Base-by-base conservation (phyloP, 1,139 yeast species). In the Suhomyces kunorum region DNA sequence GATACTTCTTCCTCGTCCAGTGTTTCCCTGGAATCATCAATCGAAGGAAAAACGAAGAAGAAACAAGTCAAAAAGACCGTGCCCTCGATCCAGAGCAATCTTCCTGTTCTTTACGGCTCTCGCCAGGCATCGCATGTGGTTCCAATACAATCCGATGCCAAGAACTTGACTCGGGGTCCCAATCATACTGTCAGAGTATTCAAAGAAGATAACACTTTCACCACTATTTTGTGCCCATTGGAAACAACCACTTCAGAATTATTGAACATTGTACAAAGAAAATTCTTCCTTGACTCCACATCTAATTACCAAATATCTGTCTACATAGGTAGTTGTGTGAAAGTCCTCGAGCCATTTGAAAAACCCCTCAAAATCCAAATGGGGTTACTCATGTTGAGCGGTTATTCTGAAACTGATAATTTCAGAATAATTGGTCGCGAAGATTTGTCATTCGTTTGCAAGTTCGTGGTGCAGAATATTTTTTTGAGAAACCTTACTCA, bases 371-470 rank as follows among this genome's bases (percentile, higher is more conserved):
- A 80, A 47, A 80, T 87, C 40, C 96, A 90, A 59, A 78, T 83
- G 56, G 84, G 86, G 33, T 61, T 89, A 36, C 64, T 94, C 16
- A 69, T 83, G 48, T 66, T 86, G 31, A 83, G 89, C 58, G 99
- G 98, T 2, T 92, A 87, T 58, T 76, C 79, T 3, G 86, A 81
- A 37, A 71, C 77, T 13, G 98, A 90, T 58, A 80, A 83, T 36
- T 66, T 90, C 38, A 81, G 81, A 43, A 86, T 83, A 38, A 75
- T 89, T 40, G 97, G 96, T 23, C 74, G 96, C 44, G 95, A 87
- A 43, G 98, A 92, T 61, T 66, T 92, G 45, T 83, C 94, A 35
- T 89, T 83, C 56, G 70, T 94, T 31, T 87, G 94, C 61, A 87
- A 90, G 50, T 88, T 92, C 60, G 83, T 84, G 29, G 80, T 89